Conservation (phyloP, 2,329 filamentous ascomycete species). For the Aspergillus caelatus region DNA sequence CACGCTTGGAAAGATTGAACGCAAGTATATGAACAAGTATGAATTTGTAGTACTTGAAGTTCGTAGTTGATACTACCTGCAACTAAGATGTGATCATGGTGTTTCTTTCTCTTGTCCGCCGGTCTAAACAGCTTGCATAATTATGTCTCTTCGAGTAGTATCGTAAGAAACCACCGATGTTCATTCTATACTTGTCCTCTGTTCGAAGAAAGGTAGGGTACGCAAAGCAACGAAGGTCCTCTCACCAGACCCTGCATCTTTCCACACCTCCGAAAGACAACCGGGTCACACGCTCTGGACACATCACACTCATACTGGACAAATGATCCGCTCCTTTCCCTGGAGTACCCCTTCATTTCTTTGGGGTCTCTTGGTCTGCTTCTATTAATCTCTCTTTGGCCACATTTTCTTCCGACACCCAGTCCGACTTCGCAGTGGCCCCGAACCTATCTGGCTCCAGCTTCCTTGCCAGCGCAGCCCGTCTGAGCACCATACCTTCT, state of each 20-base stretch:
- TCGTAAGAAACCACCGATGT: background rate
- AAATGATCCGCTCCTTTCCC: background rate
- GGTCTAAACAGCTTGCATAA: background rate
- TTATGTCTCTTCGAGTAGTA: background rate
- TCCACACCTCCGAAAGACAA: background rate
- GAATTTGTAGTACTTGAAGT: background rate
- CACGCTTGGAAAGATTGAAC: conserved; percentile 44
- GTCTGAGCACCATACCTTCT: conserved; percentile 10
- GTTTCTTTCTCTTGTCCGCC: background rate
- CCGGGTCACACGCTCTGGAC: background rate
- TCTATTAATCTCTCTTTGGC: background rate
- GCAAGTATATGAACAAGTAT: conserved; percentile 31
- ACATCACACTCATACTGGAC: background rate
- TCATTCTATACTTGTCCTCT: background rate
- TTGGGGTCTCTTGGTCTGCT: background rate
- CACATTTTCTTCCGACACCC: background rate
- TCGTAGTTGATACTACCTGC: background rate
- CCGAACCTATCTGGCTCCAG: background rate
- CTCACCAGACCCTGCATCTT: background rate
- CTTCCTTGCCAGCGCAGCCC: background rate
- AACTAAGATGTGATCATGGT: background rate
- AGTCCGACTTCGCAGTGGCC: background rate
- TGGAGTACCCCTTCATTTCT: background rate
- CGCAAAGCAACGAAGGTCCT: background rate
- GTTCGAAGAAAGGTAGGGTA: background rate